phyloP scores from a whole-genome alignment of 495 filamentous ascomycete genomes.

The Bryoglossum gracile region DNA sequence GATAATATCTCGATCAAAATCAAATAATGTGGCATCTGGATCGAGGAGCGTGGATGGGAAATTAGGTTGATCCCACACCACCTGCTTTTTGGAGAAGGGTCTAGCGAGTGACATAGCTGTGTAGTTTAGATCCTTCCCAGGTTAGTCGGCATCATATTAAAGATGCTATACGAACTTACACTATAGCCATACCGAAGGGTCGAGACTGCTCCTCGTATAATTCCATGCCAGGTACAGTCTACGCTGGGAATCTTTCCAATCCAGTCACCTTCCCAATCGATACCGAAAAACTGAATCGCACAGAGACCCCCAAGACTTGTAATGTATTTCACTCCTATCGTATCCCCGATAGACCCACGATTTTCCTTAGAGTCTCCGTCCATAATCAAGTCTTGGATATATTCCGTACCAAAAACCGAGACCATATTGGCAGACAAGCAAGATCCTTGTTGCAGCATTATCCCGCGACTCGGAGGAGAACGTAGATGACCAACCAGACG shows the following conservation, averaged over 20 bases:
- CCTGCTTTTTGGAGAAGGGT: no score
- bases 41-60: constrained; percentile 4
- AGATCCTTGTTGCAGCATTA: neutral
- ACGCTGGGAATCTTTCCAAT: constrained; percentile 10
- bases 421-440: neutral
- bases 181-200: constrained; percentile 2
- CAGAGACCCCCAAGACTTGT: constrained; percentile 4
- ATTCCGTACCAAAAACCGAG: neutral
- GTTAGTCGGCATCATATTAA: constrained; percentile 3
- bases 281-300: constrained; percentile 11
- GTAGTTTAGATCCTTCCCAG: constrained; percentile 9
- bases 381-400: neutral
- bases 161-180: constrained; percentile 7
- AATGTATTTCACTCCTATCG: neutral
- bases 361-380: no score
- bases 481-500: neutral
- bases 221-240: constrained; percentile 12
- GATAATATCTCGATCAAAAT: constrained; percentile 12
- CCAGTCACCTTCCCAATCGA: constrained; percentile 13
- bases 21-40: constrained; percentile 11
- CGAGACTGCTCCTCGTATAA: neutral
- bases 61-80: constrained; percentile 14
- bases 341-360: no score
- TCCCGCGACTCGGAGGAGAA: neutral
- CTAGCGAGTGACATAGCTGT: neutral